Conservation (phyloP, 257 asterid genomes). For the Rehmannia glutinosa region DNA sequence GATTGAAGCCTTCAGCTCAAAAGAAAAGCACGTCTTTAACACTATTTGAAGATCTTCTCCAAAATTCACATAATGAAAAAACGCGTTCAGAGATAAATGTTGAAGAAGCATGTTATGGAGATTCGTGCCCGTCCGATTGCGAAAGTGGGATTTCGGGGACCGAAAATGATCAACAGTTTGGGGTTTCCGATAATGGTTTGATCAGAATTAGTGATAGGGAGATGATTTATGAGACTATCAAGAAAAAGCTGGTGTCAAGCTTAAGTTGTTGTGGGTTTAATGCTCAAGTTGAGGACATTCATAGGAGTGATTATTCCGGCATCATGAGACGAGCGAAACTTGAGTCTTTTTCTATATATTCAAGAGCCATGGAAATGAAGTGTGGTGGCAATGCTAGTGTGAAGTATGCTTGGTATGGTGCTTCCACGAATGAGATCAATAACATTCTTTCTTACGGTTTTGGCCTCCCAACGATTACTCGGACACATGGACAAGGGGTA, state of each 20-base stretch:
- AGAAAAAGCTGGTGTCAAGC: slow-evolving; percentile 30
- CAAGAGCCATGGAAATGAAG: slow-evolving; percentile 38
- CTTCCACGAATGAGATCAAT: slow-evolving; percentile 33
- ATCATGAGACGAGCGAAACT: slow-evolving; percentile 29
- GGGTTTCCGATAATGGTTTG: background rate
- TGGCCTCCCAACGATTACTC: slow-evolving; percentile 14
- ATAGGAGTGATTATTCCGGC: slow-evolving; percentile 20
- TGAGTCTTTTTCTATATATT: slow-evolving; percentile 29
- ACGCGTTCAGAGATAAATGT: background rate
- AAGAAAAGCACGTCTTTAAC: slow-evolving; percentile 16
- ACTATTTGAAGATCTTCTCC: slow-evolving; percentile 24
- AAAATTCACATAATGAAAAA: background rate
- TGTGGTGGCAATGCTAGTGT: slow-evolving; percentile 41
- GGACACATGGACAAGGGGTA: slow-evolving; percentile 25
- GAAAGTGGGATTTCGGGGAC: slow-evolving; percentile 40
- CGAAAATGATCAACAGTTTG: slow-evolving; percentile 1
- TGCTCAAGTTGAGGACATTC: slow-evolving; percentile 28
- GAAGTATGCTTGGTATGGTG: slow-evolving; percentile 58
- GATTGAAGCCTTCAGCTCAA: slow-evolving; percentile 1
- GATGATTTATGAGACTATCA: slow-evolving; percentile 21
- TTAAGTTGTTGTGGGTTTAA: slow-evolving; percentile 20
- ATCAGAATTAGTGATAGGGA: slow-evolving; percentile 23
- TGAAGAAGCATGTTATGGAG: no score
- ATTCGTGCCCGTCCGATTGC: slow-evolving; percentile 42
- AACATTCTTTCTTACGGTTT: slow-evolving; percentile 37